Base-by-base conservation (phyloP, 768 basidiomycete genomes). In the Clavaria fumosa region DNA sequence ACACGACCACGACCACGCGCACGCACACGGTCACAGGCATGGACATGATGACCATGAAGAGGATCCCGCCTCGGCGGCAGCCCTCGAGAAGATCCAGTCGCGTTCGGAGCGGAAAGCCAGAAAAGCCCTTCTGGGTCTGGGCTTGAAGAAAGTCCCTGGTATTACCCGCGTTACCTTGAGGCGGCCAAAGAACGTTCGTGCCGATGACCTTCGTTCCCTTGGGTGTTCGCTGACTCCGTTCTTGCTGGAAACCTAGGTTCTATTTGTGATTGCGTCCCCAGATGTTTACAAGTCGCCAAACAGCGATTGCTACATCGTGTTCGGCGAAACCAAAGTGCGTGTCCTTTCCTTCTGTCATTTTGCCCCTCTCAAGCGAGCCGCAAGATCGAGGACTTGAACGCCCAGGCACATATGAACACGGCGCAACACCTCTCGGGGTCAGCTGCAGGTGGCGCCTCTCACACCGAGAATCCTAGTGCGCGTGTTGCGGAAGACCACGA, bases 251-350 rank as follows among this genome's bases (percentile, higher is more conserved):
- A n/a, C n/a, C n/a, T 50, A 86, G 82, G 64, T 93, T 45, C 75
- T 97, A 44, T 84, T 96, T 55, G 91, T 96, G 43, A 71, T 99
- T 50, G 75, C 85, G 38, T 66, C 78, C 35, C 95, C 95, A 24
- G 95, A 99, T 46, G 95, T 99, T 38, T 99, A 84, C 78, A 96
- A 96, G 69, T 89, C 85, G 35, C 78, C 82, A 30, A 90, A 88
- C 63, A 89, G 86, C 54, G 95, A 99, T 62, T 88, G 83, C 61
- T 96, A 99, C 70, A 88, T 99, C 55, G 90, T 99, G 45, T 99
- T 97, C 51, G 95, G 95, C 46, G 95, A 97, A 68, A 91, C 85
- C 39, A 89, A 89, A 75, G 80, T 80, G 44, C 21, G 11, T 22
- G 21, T 7, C 7, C 9, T 14, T 37, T 30, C 38, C 4, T 35